Evolutionary conservation across 805 yeast species (phyloP).

Genomic region (Saccharomycopsis sp.): DNA sequence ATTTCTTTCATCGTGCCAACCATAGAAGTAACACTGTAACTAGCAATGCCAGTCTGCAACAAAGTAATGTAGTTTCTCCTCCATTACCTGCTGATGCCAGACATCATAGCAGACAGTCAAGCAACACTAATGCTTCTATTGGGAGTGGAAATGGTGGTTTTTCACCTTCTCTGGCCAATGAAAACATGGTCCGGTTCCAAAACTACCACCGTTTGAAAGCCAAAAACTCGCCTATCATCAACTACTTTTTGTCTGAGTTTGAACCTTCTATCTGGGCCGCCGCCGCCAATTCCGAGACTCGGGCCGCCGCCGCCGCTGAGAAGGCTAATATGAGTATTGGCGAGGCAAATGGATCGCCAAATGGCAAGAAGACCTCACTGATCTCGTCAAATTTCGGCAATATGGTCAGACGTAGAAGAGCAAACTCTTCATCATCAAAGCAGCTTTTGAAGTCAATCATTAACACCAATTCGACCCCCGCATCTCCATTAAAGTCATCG

Average conservation of each 20-base stretch:
- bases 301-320: too few species aligned
- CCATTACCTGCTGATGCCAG: neutral
- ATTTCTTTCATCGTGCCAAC: conserved; percentile 10
- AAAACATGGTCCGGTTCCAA: conserved; percentile 7
- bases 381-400: neutral
- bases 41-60: conserved; percentile 5
- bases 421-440: neutral
- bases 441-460: neutral
- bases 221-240: conserved; percentile 16
- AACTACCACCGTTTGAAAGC: conserved; percentile 8
- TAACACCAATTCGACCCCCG: neutral
- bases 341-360: neutral
- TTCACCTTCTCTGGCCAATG: neutral
- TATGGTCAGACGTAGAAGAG: conserved; percentile 4
- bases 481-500: neutral
- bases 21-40: conserved; percentile 7
- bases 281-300: neutral
- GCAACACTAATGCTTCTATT: conserved; percentile 1
- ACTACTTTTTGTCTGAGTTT: conserved; percentile 19
- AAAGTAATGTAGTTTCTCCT: neutral
- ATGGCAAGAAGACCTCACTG: conserved; percentile 4
- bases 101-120: conserved; percentile 3
- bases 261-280: conserved; percentile 7
- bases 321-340: too few species aligned
- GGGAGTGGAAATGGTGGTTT: neutral